Evolutionary conservation across 352 stramenopile genomes (phyloP), one percentile per base, ranked within the genome.

Genomic region (Phytophthora idaei): DNA sequence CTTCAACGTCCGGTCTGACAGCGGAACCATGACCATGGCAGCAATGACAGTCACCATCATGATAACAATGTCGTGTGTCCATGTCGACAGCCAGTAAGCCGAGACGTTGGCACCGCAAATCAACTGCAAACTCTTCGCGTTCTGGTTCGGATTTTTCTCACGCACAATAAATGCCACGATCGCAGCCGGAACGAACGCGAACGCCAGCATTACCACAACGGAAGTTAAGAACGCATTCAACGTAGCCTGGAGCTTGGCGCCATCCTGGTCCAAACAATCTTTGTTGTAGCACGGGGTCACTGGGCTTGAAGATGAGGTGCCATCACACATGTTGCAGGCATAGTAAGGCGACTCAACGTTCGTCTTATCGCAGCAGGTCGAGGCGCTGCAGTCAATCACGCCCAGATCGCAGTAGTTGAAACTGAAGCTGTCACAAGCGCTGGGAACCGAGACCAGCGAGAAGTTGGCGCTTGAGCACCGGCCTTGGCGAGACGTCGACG

Each of bases 111-210:
- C 71, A 10, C 83, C 85, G 12, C 74, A 88, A 52, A 90, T 87
- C 44, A 87, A 59, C 72, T 93, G 85, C 14, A 91, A 72, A 5
- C 71, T 67, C 53, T 90, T 89, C 27, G 82, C 75, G 45, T 93
- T 87, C 52, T 91, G 85, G 44, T 57, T 81, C 7, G 82, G 81
- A 25, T 86, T 69, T 61, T 90, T 90, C 29, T 93, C 85, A 2
- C 74, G 68, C 3, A 93, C 82, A 48, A 89, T 57, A 29, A 91
- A 90, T 3, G 77, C 81, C 25, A 93, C 79, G 45, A 90, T 70
- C 0, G 79, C 74, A 34, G 85, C 85, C 2, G 82, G 85, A 42
- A 93, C 62, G 32, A 93, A 93, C 2, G 85, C 76, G 34, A 91
- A 90, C 32, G 80, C 85, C 29, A 93, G 64, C 69, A 90, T 83